Evolutionary conservation across 768 basidiomycete genomes (phyloP).

Genomic region (Mrakia hoshinonis): DNA sequence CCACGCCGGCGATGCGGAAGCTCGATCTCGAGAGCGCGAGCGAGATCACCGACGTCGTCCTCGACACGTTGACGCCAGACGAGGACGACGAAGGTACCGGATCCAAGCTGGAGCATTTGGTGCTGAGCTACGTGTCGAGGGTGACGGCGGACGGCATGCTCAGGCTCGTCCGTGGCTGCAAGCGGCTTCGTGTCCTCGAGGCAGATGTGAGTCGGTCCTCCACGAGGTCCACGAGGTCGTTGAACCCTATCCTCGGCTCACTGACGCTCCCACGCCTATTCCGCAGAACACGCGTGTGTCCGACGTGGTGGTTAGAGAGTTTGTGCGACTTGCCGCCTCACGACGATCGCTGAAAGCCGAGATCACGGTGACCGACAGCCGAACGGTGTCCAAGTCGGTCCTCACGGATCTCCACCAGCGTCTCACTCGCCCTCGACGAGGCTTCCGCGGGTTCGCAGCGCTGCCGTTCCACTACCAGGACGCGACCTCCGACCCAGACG

Average conservation of each 20-base stretch:
- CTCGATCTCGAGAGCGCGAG: constrained; percentile 80
- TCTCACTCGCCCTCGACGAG: constrained; percentile 10
- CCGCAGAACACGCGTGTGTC: constrained; percentile 58
- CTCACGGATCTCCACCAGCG: constrained; percentile 3
- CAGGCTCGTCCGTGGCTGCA: constrained; percentile 56
- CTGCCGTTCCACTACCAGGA: constrained; percentile 11
- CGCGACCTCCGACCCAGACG: background rate
- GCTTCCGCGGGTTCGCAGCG: background rate
- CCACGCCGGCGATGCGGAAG: constrained; percentile 60
- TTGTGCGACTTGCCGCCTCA: constrained; percentile 52
- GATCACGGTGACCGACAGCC: constrained; percentile 37
- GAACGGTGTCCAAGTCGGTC: background rate
- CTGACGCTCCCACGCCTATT: too few species aligned
- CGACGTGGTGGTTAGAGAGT: constrained; percentile 54
- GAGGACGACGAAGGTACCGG: background rate
- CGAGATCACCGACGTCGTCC: constrained; percentile 63
- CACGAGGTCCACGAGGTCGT: too few species aligned
- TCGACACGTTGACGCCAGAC: constrained; percentile 55
- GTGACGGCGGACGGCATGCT: constrained; percentile 59
- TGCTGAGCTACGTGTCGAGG: constrained; percentile 58
- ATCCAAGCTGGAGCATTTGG: constrained; percentile 53
- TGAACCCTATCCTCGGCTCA: too few species aligned
- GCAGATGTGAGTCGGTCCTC: constrained; percentile 47
- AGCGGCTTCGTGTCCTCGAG: constrained; percentile 58
- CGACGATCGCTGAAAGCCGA: constrained; percentile 50